Base-by-base conservation (phyloP, 495 filamentous ascomycete species). In the Penicillium taxi region DNA sequence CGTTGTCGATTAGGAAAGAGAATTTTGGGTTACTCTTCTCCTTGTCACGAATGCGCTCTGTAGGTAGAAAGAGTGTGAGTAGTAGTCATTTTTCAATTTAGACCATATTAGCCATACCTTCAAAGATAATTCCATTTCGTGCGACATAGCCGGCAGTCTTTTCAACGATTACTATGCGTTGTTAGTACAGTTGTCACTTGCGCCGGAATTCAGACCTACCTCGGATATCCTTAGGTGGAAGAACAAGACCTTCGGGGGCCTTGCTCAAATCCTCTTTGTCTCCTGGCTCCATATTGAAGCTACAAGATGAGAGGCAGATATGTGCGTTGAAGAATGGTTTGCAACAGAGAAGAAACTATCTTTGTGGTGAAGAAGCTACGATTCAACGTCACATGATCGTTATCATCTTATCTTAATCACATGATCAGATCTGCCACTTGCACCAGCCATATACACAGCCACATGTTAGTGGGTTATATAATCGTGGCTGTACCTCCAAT, bases 81-180 rank as follows among this genome's bases (percentile, higher is more conserved):
- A 5, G 23, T 24, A 15, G 15, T 12, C 22, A 27, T 6, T 17
- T 15, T 15, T 6, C 23, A 12, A 2, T 2, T n/a, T 19, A 6
- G 9, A 3, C 4, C 9, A 19, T 12, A 14, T 2, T 7, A 23
- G 12, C 18, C 26, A 19, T 37, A 79, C 77, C 74, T 75, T 91
- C 90, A 56, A 96, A 94, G 18, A 81, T 73, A 13, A 73, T 42
- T 14, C 88, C 87, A 57, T 94, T 69, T 81, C 60, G 80, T 51
- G 80, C 81, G 26, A 95, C 87, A 56, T 90, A 95, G 13, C 88
- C 88, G 21, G 90, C 89, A n/a, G 90, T 94, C 64, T 94, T 96
- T 59, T 96, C 90, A 49, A 95, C 79, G 45, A 90, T 82, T 2
- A 69, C 73, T 79, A 40, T 26, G 36, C 18, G 24, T 32, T 21